Base-by-base conservation (phyloP, 805 yeast species). In the Wickerhamomyces sydowiorum region DNA sequence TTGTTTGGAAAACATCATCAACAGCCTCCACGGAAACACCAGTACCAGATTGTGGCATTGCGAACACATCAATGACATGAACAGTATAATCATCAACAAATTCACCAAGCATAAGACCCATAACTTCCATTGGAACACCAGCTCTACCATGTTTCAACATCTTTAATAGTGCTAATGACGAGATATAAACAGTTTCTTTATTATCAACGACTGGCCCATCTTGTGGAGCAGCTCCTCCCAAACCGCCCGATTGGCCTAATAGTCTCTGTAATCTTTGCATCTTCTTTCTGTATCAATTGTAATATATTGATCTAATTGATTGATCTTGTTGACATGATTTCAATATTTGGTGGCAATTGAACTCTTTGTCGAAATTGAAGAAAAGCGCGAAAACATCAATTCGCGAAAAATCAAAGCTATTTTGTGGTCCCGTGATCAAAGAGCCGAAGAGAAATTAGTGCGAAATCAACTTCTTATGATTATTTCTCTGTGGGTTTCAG, bases 1-100 rank as follows among this genome's bases (percentile, higher is more conserved):
- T 86, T 4, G 98, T 90, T 65, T 93, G 99, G 70, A 93, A 93
- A 39, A 95, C 98, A 62, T 95, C 98, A 63, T 95, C 99, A 27
- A 93, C 99, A 1, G 99, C 99, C 64, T 93, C 99, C 44, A 93
- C 99, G 44, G 96, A 85, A 17, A 95, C 99, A 46, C 99, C 99
- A 9, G 99, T 93, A 59, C 96, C 95, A 37, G 89, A 80, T 69
- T 93, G 99, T 17, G 99, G 99, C 99, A 93, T 93, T 42, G 99
- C 99, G 73, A 93, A 93, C 39, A 95, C 99, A 60, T 93, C 99
- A 42, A 88, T 88, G 31, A 93, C 99, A 55, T 90, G 95, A 30
- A 93, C 93, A 1, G 99, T 93, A 64, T 85, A 91, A 47, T 93
- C 98, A 62, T 93, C 99, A 22, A 93, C 93, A 66, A 93, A 91